Percentiles rank a stretch among this genome's conserved stretches.
Evolutionary conservation across 1,284 basidiomycete species (phyloP).

Genomic region (Ustilago nuda): DNA sequence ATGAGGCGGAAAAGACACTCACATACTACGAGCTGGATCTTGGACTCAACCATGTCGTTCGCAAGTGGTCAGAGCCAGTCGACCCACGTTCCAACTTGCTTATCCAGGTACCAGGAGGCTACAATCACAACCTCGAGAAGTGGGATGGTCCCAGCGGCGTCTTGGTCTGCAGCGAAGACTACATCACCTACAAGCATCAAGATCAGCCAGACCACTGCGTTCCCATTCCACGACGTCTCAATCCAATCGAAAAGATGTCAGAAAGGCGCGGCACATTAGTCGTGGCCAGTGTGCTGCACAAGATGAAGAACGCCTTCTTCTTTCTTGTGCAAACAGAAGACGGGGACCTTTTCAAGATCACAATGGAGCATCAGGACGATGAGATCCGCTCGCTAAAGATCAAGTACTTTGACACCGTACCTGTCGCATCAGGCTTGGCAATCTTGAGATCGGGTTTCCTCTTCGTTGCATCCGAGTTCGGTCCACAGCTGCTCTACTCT

Average conservation of each 20-base stretch:
- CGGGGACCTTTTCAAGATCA: conserved; percentile 68
- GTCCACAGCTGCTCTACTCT: conserved; percentile 64
- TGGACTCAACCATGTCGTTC: conserved; percentile 68
- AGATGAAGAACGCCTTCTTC: conserved; percentile 69
- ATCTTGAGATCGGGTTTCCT: conserved; percentile 68
- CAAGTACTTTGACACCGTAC: conserved; percentile 69
- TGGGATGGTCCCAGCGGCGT: conserved; percentile 69
- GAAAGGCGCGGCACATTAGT: conserved; percentile 61
- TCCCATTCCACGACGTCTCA: conserved; percentile 65
- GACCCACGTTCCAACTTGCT: conserved; percentile 60
- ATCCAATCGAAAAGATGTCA: conserved; percentile 52
- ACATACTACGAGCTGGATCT: conserved; percentile 69
- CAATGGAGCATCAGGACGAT: conserved; percentile 68
- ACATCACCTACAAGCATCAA: conserved; percentile 67
- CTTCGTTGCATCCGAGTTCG: conserved; percentile 65
- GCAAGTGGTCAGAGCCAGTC: conserved; percentile 66
- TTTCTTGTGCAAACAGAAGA: conserved; percentile 66
- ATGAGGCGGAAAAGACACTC: conserved; percentile 58
- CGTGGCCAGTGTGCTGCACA: conserved; percentile 66
- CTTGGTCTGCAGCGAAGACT: conserved; percentile 68
- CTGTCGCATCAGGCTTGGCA: conserved; percentile 58
- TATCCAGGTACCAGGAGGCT: conserved; percentile 67
- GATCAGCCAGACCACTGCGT: conserved; percentile 64
- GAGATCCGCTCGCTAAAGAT: conserved; percentile 63
- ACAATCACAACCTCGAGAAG: conserved; percentile 64